Evolutionary conservation across 306 rosid species (phyloP), one percentile per base, ranked within the genome.

Genomic region (Bauhinia variegata): DNA sequence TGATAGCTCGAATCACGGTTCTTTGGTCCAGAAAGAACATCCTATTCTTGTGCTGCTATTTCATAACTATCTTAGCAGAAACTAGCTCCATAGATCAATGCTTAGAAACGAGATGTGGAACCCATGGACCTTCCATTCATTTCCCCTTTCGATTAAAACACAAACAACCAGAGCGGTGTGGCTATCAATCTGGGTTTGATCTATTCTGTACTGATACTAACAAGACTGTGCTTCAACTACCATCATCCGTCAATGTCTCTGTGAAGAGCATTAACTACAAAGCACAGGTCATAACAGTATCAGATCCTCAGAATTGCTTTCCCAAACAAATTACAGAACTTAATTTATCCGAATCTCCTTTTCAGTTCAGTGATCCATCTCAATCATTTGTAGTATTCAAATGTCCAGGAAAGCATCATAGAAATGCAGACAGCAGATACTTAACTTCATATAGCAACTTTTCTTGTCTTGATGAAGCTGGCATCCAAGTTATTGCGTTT

Each of bases 401-500:
- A 11, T 71, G 76, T 41, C 61, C 62, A 31, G 49, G 23, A 13
- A 47, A 11, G 1, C 18, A 57, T 72, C 65, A 15, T 15, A 54
- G 8, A 59, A 3, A 46, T 6, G 23, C 49, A 57, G 16, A 30
- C 41, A 2, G 13, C 7, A 0, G 1, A 0, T 5, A 31, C 33
- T 3, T 31, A 14, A 1, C 15, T 12, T 8, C 43, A 49, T 30
- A 14, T 7, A 68, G 73, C 28, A 41, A 67, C 33, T 50, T 66
- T 66, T 66, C 79, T 8, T 74, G 79, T 30, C 68, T 74, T 31
- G 54, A 41, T 34, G 42, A 5, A 5, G 33, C 62, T 1, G 67
- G 73, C 42, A 58, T 38, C 66, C 48, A 74, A 66, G 63, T 66
- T 58, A 37, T 74, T 38, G 73, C 73, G 13, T 34, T 59, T n/a